phyloP scores from a whole-genome alignment of 192 early-diverging fungal species.

The Coemansia sp. region DNA sequence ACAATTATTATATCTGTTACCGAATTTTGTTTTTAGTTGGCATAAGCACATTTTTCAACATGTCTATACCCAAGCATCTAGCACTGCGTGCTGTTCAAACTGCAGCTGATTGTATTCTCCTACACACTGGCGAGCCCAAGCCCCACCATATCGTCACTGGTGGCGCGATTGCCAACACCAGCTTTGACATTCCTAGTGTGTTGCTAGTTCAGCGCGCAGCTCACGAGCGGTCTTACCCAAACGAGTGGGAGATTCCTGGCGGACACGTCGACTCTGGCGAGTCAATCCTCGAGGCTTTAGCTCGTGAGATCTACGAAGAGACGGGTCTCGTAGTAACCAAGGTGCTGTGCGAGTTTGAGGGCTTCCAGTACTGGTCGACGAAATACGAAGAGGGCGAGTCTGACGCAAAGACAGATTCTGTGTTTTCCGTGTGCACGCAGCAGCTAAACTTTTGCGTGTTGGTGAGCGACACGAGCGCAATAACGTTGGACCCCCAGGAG shows the following conservation, averaged over 20 bases:
- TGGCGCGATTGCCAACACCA: conserved; percentile 24
- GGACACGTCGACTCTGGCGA: conserved; percentile 49
- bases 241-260: conserved; percentile 55
- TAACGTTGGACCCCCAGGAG: conserved; percentile 33
- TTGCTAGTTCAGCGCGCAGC: conserved; percentile 50
- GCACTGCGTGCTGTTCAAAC: conserved; percentile 12
- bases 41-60: not conserved
- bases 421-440: conserved; percentile 14
- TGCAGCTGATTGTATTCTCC: conserved; percentile 8
- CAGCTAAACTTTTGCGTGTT: conserved; percentile 52
- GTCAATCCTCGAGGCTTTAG: conserved; percentile 33
- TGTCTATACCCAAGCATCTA: not conserved
- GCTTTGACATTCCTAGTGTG: conserved; percentile 7
- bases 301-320: conserved; percentile 50
- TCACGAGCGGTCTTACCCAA: conserved; percentile 40
- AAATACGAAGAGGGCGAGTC: conserved; percentile 31
- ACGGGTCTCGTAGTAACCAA: conserved; percentile 32
- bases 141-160: conserved; percentile 45
- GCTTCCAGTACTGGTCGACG: conserved; percentile 38
- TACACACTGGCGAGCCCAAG: conserved; percentile 1
- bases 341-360: conserved; percentile 32
- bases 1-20: not conserved
- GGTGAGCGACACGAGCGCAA: not conserved
- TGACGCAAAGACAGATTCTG: not conserved
- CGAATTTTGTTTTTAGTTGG: no score